Percentiles rank a stretch among this genome's conserved stretches.
Evolutionary conservation across 169 alveolate genomes (phyloP).

Genomic region (Theileria annulata): DNA sequence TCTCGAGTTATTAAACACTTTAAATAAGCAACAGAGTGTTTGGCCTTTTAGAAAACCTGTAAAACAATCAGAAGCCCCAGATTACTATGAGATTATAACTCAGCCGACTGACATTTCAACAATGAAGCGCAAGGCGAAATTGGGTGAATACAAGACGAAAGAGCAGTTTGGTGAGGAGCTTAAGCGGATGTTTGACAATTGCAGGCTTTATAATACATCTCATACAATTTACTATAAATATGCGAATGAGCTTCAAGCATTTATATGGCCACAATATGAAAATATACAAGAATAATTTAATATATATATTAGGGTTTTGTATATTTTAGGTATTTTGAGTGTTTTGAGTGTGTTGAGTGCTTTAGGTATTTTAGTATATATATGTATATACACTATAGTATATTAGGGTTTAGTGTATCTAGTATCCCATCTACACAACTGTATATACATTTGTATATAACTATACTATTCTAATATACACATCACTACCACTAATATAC

Average conservation of each 20-base stretch:
- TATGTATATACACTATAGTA: not conserved
- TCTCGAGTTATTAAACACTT: slow-evolving; percentile 72
- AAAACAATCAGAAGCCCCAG: slow-evolving; percentile 93
- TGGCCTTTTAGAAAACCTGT: slow-evolving; percentile 98
- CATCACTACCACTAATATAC: too few relatives aligned
- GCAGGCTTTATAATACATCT: slow-evolving; percentile 91
- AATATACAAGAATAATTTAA: slow-evolving; percentile 63
- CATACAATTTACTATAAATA: slow-evolving; percentile 94
- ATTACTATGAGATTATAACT: slow-evolving; percentile 93
- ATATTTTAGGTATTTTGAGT: too few relatives aligned
- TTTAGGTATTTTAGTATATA: not conserved
- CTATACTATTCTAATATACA: too few relatives aligned
- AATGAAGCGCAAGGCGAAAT: slow-evolving; percentile 86
- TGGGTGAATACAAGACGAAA: slow-evolving; percentile 89
- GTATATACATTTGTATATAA: not conserved
- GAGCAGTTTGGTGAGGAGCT: slow-evolving; percentile 91
- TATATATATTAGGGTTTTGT: not conserved
- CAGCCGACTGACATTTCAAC: slow-evolving; percentile 95
- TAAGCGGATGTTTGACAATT: slow-evolving; percentile 92
- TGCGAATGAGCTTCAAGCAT: slow-evolving; percentile 93
- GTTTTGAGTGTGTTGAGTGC: not conserved
- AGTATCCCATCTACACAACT: not conserved
- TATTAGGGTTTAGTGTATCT: not conserved
- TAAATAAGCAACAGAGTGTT: slow-evolving; percentile 84
- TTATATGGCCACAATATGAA: slow-evolving; percentile 87